Base-by-base conservation (phyloP, 305 asterid species). In the Solanum hybrid region DNA sequence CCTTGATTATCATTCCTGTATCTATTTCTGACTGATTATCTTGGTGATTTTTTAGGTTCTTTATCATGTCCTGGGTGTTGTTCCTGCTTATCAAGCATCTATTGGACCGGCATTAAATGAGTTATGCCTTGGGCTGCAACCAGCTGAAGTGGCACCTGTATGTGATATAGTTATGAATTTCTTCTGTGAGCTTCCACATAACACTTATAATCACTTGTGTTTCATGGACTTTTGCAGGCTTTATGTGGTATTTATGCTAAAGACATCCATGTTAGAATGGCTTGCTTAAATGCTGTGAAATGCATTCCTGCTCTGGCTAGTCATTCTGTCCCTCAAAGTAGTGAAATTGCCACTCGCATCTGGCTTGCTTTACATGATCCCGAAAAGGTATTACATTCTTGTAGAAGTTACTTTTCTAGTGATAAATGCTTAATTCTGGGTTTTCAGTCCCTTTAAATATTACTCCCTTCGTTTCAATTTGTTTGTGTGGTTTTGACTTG, bases 301-400 rank as follows among this genome's bases (percentile, higher is more conserved):
- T 96, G 98, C 95, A 96, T 98, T 91, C 99, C 99, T 73, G 96
- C 99, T 73, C 96, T 96, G 92, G 94, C 99, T 92, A 93, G 95
- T 91, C 95, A 94, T 91, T 92, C 98, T 66, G 92, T 96, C 91
- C 98, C 99, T 88, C 96, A 95, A 90, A 93, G 94, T 91, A 95
- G 94, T 85, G 98, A 98, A 92, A 93, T 96, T 91, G 99, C 99
- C 37, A 98, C 98, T 89, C 93, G 94, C 95, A 93, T 98, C 89
- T 98, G 99, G 99, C 98, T 98, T 93, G 99, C 99, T 88, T 92
- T 96, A 91, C 99, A 98, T 92, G 99, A 98, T 90, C 91, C 94
- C 2, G 99, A 96, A 77, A 98, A 98, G 99, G 99, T 96, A 75
- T 36, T 35, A 77, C 87, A 51, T 77, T 88, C 85, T 86, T 51